Evolutionary conservation across 345 rosid species (phyloP).

Genomic region (Sisymbrium irio): DNA sequence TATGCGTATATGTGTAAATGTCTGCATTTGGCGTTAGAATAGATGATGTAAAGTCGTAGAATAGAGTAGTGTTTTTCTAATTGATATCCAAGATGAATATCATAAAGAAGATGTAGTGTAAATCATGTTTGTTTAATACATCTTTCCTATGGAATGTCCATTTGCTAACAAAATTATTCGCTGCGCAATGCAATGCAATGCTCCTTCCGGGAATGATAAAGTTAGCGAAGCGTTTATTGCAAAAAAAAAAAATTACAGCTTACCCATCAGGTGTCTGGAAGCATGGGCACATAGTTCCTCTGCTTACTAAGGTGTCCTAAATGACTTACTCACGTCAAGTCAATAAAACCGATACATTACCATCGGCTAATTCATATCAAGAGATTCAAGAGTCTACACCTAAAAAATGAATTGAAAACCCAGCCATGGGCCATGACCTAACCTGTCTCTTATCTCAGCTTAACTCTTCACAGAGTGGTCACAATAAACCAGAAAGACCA

Average conservation of each 20-base stretch:
- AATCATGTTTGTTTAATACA: not conserved
- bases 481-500: not conserved
- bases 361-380: not conserved
- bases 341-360: not conserved
- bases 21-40: not conserved
- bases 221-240: not conserved
- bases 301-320: not conserved
- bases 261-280: no score
- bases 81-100: not conserved
- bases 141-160: not conserved
- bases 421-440: not conserved
- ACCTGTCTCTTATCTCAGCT: not conserved
- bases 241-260: no score
- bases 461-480: not conserved
- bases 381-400: not conserved
- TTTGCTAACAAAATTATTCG: not conserved
- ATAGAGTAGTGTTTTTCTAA: not conserved
- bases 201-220: not conserved
- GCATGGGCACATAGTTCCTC: not conserved
- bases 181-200: not conserved
- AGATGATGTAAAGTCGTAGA: not conserved
- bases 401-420: not conserved
- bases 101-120: not conserved
- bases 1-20: not conserved
- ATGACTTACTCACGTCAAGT: not conserved